phyloP scores from a whole-genome alignment of 495 filamentous ascomycete species.

The Talaromyces thailandensis region DNA sequence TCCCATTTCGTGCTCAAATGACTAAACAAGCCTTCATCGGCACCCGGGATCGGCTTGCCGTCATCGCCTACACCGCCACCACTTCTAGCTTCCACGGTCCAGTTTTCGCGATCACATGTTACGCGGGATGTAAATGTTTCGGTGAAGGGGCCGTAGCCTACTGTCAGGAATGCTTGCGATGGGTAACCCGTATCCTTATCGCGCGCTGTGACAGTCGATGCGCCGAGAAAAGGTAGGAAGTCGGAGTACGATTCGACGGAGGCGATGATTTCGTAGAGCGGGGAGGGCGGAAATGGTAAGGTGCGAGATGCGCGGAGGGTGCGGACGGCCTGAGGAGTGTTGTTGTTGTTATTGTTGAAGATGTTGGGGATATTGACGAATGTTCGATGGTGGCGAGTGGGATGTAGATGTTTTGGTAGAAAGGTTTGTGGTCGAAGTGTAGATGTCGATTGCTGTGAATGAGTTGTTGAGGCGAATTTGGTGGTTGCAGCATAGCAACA shows the following conservation, averaged over 20 bases:
- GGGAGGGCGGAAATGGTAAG: constrained; percentile 64
- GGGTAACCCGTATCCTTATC: constrained; percentile 51
- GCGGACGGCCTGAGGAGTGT: constrained; percentile 20
- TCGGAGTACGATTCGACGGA: constrained; percentile 70
- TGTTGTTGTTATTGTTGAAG: constrained; percentile 17
- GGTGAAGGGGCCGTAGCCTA: constrained; percentile 75
- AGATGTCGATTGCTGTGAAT: neutral
- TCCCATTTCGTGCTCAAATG: constrained; percentile 73
- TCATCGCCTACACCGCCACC: constrained; percentile 39
- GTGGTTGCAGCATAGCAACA: neutral
- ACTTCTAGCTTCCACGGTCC: constrained; percentile 67
- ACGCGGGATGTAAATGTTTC: constrained; percentile 73
- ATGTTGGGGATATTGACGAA: constrained; percentile 21
- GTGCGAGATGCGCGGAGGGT: constrained; percentile 63
- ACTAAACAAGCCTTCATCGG: constrained; percentile 54
- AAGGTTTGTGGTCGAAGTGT: neutral
- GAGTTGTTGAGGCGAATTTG: neutral
- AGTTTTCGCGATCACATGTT: constrained; percentile 54
- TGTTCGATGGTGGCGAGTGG: neutral
- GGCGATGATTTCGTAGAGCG: constrained; percentile 74
- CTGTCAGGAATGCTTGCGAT: constrained; percentile 63
- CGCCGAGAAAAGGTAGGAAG: constrained; percentile 81
- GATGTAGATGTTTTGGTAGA: neutral
- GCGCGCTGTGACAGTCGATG: constrained; percentile 59
- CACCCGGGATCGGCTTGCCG: constrained; percentile 24